Conservation (phyloP, 352 stramenopile genomes). For the Phytophthora sojae region DNA sequence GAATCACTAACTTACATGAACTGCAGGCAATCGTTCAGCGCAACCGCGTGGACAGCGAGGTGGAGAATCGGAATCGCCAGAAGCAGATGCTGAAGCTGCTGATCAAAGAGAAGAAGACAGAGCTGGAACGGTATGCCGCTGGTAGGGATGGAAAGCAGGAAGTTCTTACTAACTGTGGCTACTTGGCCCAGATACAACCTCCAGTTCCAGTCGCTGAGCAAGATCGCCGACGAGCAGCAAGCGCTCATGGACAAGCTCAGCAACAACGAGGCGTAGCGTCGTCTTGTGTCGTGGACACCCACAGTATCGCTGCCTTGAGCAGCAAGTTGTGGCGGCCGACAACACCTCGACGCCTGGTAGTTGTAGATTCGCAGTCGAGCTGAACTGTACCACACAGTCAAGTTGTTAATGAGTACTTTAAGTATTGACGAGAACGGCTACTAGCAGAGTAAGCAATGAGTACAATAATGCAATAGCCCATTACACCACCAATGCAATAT, state of each 20-base stretch:
- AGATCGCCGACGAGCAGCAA: conserved; percentile 86
- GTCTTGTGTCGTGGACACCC: not conserved
- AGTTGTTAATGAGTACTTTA: too few species aligned
- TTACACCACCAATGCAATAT: too few species aligned
- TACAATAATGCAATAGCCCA: too few species aligned
- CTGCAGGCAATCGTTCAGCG: conserved; percentile 79
- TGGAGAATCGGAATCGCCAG: conserved; percentile 85
- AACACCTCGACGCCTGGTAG: conserved; percentile 1
- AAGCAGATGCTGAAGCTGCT: conserved; percentile 82
- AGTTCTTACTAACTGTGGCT: conserved; percentile 9
- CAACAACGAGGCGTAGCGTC: conserved; percentile 81
- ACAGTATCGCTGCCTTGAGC: not conserved
- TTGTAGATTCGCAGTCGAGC: conserved; percentile 4
- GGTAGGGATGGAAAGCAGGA: not conserved
- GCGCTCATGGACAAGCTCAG: conserved; percentile 87
- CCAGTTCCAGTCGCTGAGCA: conserved; percentile 78
- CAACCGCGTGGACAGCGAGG: conserved; percentile 81
- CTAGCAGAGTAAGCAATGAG: too few species aligned
- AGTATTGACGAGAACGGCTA: too few species aligned
- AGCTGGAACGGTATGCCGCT: conserved; percentile 65
- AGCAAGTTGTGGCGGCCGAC: not conserved
- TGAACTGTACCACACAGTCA: not conserved
- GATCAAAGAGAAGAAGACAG: conserved; percentile 87
- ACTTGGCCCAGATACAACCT: conserved; percentile 70
- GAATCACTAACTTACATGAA: conserved; percentile 2